Conservation (phyloP, 495 filamentous ascomycete species). For the Tuber umbilicatum region DNA sequence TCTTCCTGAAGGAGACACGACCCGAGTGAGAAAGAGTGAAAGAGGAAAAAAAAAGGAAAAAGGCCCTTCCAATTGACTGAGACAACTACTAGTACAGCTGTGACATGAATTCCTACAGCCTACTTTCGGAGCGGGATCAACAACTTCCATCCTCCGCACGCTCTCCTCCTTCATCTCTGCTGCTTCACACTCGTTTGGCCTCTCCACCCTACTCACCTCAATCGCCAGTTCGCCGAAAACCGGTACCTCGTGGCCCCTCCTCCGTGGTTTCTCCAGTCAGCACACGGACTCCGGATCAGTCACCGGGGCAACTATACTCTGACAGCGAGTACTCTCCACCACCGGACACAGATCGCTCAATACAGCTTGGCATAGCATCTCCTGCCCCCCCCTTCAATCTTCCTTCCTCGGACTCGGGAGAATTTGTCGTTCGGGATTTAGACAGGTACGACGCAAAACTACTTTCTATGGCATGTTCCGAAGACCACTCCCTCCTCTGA, state of each 20-base stretch:
- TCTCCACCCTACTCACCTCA: constrained; percentile 27
- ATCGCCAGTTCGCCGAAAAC: constrained; percentile 43
- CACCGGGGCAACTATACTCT: constrained; percentile 25
- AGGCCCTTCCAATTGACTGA: background rate
- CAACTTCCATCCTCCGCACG: constrained; percentile 8
- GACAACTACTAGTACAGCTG: background rate
- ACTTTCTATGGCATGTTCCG: constrained; percentile 39
- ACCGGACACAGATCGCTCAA: constrained; percentile 8
- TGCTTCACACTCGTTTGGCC: constrained; percentile 15
- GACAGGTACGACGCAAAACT: constrained; percentile 38
- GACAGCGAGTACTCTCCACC: constrained; percentile 15
- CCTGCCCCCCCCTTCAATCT: constrained; percentile 18
- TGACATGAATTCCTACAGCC: constrained; percentile 23
- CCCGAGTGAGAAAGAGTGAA: background rate
- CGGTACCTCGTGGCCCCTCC: constrained; percentile 38
- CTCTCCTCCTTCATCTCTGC: constrained; percentile 23
- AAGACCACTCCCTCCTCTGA: constrained; percentile 38
- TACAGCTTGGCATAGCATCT: constrained; percentile 19
- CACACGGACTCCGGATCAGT: constrained; percentile 23
- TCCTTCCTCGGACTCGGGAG: constrained; percentile 10
- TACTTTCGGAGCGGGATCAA: constrained; percentile 22
- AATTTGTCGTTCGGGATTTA: constrained; percentile 34
- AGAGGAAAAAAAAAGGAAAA: background rate
- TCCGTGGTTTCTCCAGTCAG: constrained; percentile 20
- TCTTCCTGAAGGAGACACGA: background rate